Percentiles rank a stretch among this genome's conserved stretches.
Evolutionary conservation across 768 basidiomycete genomes (phyloP).

Genomic region (Cystobasidium ongulense): DNA sequence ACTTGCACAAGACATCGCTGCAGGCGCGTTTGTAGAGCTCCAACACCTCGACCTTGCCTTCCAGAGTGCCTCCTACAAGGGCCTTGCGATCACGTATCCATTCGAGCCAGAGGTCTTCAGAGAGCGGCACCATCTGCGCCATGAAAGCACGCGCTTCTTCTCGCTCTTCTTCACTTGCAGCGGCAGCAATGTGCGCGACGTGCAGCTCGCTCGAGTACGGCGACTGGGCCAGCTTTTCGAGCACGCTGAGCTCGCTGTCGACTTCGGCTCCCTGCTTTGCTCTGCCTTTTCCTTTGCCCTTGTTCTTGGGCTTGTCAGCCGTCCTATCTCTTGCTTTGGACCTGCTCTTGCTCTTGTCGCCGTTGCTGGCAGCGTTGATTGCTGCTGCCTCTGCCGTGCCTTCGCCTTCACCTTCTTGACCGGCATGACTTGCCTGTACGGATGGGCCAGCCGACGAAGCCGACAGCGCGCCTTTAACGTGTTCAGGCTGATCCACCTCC

Average conservation of each 20-base stretch:
- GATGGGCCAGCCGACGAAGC: no score
- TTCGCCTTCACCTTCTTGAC: neutral
- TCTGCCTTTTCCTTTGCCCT: conserved; percentile 6
- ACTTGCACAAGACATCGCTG: neutral
- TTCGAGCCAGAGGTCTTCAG: neutral
- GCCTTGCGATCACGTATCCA: conserved; percentile 21
- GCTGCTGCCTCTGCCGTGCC: neutral
- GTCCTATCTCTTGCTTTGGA: no score
- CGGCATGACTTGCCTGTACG: no score
- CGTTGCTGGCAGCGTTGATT: neutral
- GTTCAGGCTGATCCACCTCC: no score
- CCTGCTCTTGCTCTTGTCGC: neutral
- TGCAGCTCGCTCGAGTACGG: conserved; percentile 19
- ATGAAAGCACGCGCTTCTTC: conserved; percentile 24
- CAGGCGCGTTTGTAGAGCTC: conserved; percentile 27
- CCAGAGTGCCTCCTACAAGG: neutral
- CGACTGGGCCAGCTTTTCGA: conserved; percentile 5
- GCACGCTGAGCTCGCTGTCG: neutral
- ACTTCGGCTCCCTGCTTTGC: neutral
- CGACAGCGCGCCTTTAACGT: no score
- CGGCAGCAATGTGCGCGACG: neutral
- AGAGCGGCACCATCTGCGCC: conserved; percentile 12
- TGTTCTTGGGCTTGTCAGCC: neutral
- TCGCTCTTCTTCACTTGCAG: neutral
- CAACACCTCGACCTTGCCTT: conserved; percentile 14